These are phyloP conservation scores for Vitis riparia DNA, from an alignment of 164 flowering plant species.

Conservation along the genomic window DNA sequence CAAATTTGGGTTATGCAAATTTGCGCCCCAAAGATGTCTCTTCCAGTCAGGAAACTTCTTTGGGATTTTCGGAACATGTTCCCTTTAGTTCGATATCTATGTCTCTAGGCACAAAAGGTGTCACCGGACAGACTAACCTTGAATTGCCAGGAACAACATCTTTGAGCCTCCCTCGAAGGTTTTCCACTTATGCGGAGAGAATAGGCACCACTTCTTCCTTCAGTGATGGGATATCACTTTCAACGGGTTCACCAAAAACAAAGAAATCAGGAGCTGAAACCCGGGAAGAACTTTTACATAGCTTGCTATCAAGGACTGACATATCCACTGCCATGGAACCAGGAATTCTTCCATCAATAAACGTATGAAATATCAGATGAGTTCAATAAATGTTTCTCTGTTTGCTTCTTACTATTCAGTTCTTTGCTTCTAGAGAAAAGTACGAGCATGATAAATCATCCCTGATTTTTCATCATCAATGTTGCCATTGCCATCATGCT, in stretches of 20 bases:
- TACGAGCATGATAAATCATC: neutral
- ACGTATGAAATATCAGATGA: conserved; percentile 38
- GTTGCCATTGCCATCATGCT: neutral
- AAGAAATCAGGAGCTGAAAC: conserved; percentile 93
- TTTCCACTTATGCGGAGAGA: conserved; percentile 89
- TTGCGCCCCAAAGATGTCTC: conserved; percentile 45
- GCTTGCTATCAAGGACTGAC: conserved; percentile 54
- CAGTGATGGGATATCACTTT: conserved; percentile 53
- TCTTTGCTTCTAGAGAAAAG: neutral
- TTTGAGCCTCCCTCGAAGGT: conserved; percentile 50
- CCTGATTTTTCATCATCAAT: too few relatives aligned
- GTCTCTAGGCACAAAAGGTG: conserved; percentile 41
- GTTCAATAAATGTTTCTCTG: neutral
- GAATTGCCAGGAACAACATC: conserved; percentile 54
- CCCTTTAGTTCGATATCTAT: conserved; percentile 44
- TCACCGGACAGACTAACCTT: conserved; percentile 35
- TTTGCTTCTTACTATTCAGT: neutral
- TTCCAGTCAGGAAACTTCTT: conserved; percentile 46
- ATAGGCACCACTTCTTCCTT: conserved; percentile 70
- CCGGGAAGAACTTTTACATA: conserved; percentile 68
- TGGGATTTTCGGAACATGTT: conserved; percentile 43
- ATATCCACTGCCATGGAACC: conserved; percentile 37
- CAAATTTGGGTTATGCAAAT: conserved; percentile 36
- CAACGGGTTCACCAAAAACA: conserved; percentile 79
- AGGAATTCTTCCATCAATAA: conserved; percentile 36